A percentile compares a stretch with the other conserved stretches of the same genome.
These are phyloP conservation scores for Gentiana straminea DNA, from an alignment of 257 asterid species.

Conservation along the genomic window DNA sequence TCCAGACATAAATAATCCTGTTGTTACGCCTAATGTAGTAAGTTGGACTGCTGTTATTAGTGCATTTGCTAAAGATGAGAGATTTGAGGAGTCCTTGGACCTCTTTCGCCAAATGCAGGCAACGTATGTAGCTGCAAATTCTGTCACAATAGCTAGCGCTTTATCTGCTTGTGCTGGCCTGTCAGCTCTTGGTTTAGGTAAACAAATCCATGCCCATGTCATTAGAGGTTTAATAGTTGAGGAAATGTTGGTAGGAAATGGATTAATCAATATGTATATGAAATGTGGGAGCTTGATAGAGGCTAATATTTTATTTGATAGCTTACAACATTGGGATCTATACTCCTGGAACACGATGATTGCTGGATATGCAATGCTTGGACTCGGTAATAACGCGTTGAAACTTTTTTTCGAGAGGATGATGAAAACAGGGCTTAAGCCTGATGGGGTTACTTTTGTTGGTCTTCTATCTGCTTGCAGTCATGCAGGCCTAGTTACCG, in stretches of 20 bases:
- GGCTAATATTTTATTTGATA: conserved; percentile 29
- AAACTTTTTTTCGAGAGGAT: conserved; percentile 28
- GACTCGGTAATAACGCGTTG: conserved; percentile 34
- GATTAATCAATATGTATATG: conserved; percentile 58
- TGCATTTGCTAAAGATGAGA: conserved; percentile 37
- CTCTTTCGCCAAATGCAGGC: conserved; percentile 52
- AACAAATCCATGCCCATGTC: conserved; percentile 43
- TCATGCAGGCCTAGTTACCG: conserved; percentile 48
- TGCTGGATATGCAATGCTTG: conserved; percentile 58
- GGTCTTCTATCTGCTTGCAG: conserved; percentile 66
- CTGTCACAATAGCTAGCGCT: conserved; percentile 38
- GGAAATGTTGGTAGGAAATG: conserved; percentile 34
- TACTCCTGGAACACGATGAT: conserved; percentile 65
- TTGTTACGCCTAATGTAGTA: conserved; percentile 43
- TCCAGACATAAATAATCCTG: conserved; percentile 7
- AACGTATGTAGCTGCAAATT: conserved; percentile 31
- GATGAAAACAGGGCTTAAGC: conserved; percentile 20
- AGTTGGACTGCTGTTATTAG: conserved; percentile 57
- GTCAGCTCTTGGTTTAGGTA: conserved; percentile 41
- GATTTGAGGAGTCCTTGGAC: conserved; percentile 39
- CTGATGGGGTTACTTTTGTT: conserved; percentile 51
- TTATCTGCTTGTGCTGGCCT: conserved; percentile 51
- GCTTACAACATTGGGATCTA: conserved; percentile 24
- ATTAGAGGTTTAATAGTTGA: conserved; percentile 20
- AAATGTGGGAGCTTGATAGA: conserved; percentile 40